Evolutionary conservation across 495 filamentous ascomycete genomes (phyloP), one percentile per base, ranked within the genome.

Genomic region (Podospora didyma): DNA sequence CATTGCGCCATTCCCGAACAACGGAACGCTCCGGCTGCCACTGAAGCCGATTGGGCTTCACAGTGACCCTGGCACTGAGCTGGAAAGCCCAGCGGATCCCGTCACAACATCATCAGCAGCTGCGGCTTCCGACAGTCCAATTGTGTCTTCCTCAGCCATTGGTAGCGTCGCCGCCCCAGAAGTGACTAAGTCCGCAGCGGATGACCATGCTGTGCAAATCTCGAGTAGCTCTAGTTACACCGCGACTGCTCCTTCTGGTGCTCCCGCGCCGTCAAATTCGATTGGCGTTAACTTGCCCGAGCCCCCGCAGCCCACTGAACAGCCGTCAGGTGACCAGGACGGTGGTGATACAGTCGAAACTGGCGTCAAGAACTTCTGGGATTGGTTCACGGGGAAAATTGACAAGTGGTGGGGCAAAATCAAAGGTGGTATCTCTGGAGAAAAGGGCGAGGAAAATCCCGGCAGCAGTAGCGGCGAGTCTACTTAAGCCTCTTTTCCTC

Each of bases 1-100:
- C 6, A 73, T 96, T 49, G 60, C 67, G 7, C 86, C 86, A 0
- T 78, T 75, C 23, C 79, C 88, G 0, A 94, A 92, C 65, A 96
- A 96, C 65, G 92, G 92, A n/a, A 96, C 92, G 0, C 67, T 96
- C 19, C 85, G 88, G 19, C 80, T 96, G 0, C 89, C 89, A 12
- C 69, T 97, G 22, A 81, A 82, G 62, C 77, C 89, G 4, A 66
- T 86, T 2, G 90, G 87, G 0, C 70, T 87, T 7, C 89, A 93
- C 58, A 57, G 34, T 12, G 62, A 73, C n/a, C 63, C 71, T 1
- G 69, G 68, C 1, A 58, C 47, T 2, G 57, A 44, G 2, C 19
- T 68, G 5, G 66, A 75, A 6, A 64, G 70, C 11, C 67, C 72
- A 4, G 63, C 58, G 6, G 71, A 77, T 46, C 65, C 76, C 17